Conservation (phyloP, 78 protist species). For the slime mould (Dictyostelium discoideum) region DNA sequence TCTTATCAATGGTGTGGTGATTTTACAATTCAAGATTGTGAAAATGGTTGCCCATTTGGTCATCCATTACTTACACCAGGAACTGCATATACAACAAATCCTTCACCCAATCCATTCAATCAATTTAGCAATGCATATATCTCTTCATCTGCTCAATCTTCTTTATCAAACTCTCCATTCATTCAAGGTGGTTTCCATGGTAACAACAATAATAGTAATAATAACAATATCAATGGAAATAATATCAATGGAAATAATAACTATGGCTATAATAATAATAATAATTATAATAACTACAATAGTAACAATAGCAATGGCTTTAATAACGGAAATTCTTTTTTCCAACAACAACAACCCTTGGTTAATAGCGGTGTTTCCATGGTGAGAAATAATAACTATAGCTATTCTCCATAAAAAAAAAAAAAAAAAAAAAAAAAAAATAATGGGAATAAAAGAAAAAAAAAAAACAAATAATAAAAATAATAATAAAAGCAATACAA, state of each 20-base stretch:
- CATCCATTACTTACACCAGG: background rate
- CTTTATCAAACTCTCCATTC: background rate
- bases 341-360: background rate
- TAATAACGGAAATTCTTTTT: background rate
- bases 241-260: background rate
- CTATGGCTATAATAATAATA: background rate
- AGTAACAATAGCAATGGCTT: background rate
- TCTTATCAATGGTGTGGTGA: background rate
- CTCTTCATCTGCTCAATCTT: background rate
- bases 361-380: background rate
- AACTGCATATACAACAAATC: background rate
- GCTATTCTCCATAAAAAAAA: background rate
- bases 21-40: background rate
- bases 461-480: background rate
- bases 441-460: too few species aligned
- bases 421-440: background rate
- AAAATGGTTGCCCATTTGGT: background rate
- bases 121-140: background rate
- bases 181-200: background rate
- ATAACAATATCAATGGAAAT: too few species aligned
- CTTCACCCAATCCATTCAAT: background rate
- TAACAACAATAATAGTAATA: background rate
- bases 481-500: too few species aligned
- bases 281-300: background rate
- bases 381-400: background rate